Base-by-base conservation (phyloP, 371 early-diverging fungal genomes). In the Circinella minor region DNA sequence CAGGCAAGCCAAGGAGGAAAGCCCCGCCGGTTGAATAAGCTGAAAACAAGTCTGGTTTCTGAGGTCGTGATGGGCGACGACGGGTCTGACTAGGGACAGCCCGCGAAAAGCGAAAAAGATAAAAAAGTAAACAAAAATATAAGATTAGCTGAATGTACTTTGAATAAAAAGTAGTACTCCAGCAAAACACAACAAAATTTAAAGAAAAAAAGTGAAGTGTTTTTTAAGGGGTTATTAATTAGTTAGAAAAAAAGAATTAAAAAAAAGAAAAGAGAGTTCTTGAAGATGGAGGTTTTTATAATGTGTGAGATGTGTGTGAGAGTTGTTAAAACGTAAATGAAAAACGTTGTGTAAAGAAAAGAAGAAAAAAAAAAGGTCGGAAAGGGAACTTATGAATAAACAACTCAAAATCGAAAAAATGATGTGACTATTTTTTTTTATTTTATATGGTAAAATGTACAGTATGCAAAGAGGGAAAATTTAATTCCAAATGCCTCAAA, bases 1-100 rank as follows among this genome's bases (percentile, higher is more conserved):
- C 78, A 80, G 75, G 81, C 77, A 77, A 84, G 88, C 89, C 89
- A 89, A 82, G 89, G 89, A 81, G 89, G 87, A 74, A 86, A 87
- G 78, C 89, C 88, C 74, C 84, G 78, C 81, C 82, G 86, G 84
- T 87, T 81, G 83, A 86, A 86, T 83, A 85, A 81, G 77, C 84
- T 86, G 74, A 81, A 74, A 70, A 81, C 77, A 76, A 86, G 86
- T 83, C 81, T 86, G 83, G 81, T 89, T 86, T 84, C 86, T 87
- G 84, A 82, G 81, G 87, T 80, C 89, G 89, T 89, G 87, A 84
- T 89, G 89, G 87, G 86, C 84, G 82, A 47, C 63, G 20, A 81
- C 81, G 82, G 78, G 54, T 51, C 81, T 76, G 79, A 83, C 84
- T 84, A 78, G 72, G 76, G 64, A 72, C 70, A 76, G 73, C 80